Evolutionary conservation across 768 basidiomycete species (phyloP), one percentile per base, ranked within the genome.

Genomic region (Pisolithus marmoratus): DNA sequence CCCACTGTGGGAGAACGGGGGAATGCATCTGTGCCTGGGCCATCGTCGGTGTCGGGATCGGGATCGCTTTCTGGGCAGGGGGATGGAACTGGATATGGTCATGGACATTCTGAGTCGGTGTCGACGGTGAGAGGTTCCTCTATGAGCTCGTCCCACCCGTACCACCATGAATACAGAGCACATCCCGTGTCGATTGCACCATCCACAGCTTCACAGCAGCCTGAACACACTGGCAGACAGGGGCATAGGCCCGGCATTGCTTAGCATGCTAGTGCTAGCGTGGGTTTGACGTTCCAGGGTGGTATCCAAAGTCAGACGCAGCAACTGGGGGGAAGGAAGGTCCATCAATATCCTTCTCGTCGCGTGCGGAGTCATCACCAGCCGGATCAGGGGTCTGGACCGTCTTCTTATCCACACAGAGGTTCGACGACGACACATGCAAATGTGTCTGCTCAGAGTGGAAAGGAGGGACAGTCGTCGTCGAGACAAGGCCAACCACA

Each of bases 81-180:
- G 22, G 27, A 8, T 6, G 31, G 46, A 51, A 4, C 19, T 8
- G 46, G 47, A 15, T 34, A 34, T 2, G 9, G 54, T 3, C 66
- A 67, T 22, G 46, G 51, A 19, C 54, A 60, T 23, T 67, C 65
- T 3, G 27, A 57, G 22, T 67, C 66, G 11, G 2, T 63, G 12
- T 59, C 63, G 8, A 67, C 67, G 24, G 53, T 67, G 4, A 58
- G 58, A 5, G 59, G 41, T 7, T 59, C 63, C 2, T 52, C 63
- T 2, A 55, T 45, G 38, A 26, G n/a, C 26, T 60, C 31, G n/a
- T 23, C n/a, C 8, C 38, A 41, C 5, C 22, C n/a, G n/a, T n/a
- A 26, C 5, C n/a, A 46, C 23, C 31, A 27, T 12, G 20, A 14
- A 17, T 36, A 38, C 5, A 17, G 19, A 29, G 12, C 12, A 4